These are phyloP conservation scores for Strobilomyces confusus DNA, from an alignment of 768 basidiomycete genomes.

Conservation along the genomic window DNA sequence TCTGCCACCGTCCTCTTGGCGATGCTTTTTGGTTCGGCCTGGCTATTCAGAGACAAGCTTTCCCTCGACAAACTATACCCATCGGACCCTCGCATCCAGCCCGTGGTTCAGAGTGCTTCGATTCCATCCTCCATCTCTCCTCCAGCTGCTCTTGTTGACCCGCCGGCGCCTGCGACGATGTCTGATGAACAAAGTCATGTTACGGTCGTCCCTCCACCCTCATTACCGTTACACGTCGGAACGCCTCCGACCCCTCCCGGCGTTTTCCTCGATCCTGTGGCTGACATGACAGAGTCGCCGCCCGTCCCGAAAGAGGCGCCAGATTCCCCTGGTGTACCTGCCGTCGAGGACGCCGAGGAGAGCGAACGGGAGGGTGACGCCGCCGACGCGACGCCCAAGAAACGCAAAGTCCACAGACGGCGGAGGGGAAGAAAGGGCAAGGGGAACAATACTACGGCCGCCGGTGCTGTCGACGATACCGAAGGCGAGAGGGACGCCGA, in stretches of 20 bases:
- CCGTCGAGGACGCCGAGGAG: constrained; percentile 47
- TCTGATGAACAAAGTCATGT: constrained; percentile 3
- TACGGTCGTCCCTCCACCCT: not conserved
- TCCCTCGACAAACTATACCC: constrained; percentile 10
- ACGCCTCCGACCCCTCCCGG: not conserved
- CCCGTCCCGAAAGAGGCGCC: not conserved
- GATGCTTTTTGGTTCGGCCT: constrained; percentile 19
- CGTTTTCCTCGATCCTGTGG: not conserved
- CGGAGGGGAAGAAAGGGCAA: constrained; percentile 52
- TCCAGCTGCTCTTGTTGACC: not conserved
- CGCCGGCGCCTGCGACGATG: not conserved
- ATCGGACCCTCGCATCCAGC: not conserved
- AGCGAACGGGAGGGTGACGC: constrained; percentile 51
- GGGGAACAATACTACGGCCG: constrained; percentile 29
- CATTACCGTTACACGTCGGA: not conserved
- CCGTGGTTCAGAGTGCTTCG: not conserved
- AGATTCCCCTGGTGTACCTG: constrained; percentile 8
- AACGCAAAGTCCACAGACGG: constrained; percentile 36
- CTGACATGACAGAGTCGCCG: constrained; percentile 6
- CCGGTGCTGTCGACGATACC: constrained; percentile 18
- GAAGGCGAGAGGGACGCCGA: constrained; percentile 24
- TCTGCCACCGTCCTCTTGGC: constrained; percentile 25
- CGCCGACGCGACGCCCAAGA: constrained; percentile 40
- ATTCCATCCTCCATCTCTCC: not conserved
- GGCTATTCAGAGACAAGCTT: constrained; percentile 25